Evolutionary conservation across 768 basidiomycete genomes (phyloP), one percentile per base, ranked within the genome.

Genomic region (Jaapia argillacea): DNA sequence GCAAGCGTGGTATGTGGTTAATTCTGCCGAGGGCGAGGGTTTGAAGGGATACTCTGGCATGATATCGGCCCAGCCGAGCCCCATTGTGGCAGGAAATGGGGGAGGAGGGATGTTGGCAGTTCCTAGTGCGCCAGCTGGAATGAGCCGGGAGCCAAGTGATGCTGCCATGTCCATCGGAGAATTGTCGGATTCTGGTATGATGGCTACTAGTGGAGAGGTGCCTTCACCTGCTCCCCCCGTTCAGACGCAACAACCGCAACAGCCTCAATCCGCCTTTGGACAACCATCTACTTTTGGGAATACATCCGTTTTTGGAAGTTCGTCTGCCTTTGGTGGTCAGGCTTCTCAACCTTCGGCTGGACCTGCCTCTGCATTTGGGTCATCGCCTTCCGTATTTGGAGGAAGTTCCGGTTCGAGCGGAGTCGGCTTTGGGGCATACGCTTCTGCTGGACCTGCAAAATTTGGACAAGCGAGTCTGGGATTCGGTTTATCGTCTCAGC

Each of bases 1-100:
- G 20, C 72, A 78, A 39, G 86, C 69, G 3, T 90, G 86, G 85
- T 67, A 78, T 55, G 54, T 83, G 18, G 72, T 84, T 27, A 75
- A 81, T 54, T 63, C 67, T 5, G 71, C 70, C 33, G 69, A 66
- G 31, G n/a, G n/a, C n/a, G 28, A 33, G 28, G 28, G 28, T 16
- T 16, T 33, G 1, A 58, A 51, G 14, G 63, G 71, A 5, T 88
- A 86, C 53, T 62, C 68, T 33, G 75, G 75, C 23, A 75, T 86
- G 70, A 54, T 69, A 4, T 52, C 59, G 6, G 27, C 56, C 12
- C 49, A 45, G n/a, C 43, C 51, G 24, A 7, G 45, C 57, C 25
- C 27, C 51, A 23, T 13, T 42, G 18, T 40, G 36, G 36, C 44
- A 16, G 40, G n/a, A n/a, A n/a, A n/a, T n/a, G n/a, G n/a, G n/a